Percentiles rank a stretch among this genome's conserved stretches.
These are phyloP conservation scores for Pichia nanzhaoensis DNA, from an alignment of 805 yeast genomes.

Conservation along the genomic window DNA sequence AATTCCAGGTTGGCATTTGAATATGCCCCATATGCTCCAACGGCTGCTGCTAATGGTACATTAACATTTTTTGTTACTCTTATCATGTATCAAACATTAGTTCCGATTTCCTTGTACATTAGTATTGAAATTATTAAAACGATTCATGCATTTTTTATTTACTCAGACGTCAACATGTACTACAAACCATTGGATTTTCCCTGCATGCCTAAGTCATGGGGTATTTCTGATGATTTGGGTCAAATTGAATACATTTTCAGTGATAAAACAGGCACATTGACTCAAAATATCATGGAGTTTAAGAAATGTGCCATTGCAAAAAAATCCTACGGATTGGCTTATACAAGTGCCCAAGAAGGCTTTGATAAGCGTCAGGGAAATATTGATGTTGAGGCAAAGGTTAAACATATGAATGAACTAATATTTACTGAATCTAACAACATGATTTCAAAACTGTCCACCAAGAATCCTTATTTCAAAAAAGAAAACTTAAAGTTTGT, in stretches of 20 bases:
- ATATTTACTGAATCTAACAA: slow-evolving; percentile 37
- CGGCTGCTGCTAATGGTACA: slow-evolving; percentile 59
- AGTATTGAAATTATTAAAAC: slow-evolving; percentile 77
- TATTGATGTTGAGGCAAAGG: slow-evolving; percentile 47
- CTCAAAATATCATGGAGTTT: slow-evolving; percentile 81
- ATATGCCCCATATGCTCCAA: slow-evolving; percentile 50
- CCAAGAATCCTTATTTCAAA: slow-evolving; percentile 34
- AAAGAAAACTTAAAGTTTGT: slow-evolving; percentile 53
- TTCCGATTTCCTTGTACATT: slow-evolving; percentile 74
- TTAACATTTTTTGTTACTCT: slow-evolving; percentile 66
- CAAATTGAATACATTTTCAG: slow-evolving; percentile 77
- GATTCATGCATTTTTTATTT: slow-evolving; percentile 68
- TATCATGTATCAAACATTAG: slow-evolving; percentile 68
- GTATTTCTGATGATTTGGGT: slow-evolving; percentile 76
- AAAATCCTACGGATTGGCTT: slow-evolving; percentile 62
- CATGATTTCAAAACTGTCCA: slow-evolving; percentile 42
- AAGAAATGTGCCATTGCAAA: slow-evolving; percentile 68
- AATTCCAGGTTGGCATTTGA: slow-evolving; percentile 54
- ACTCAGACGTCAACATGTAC: slow-evolving; percentile 63
- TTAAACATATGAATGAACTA: slow-evolving; percentile 32
- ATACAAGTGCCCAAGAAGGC: slow-evolving; percentile 74
- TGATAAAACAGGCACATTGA: slow-evolving; percentile 79
- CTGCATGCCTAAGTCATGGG: slow-evolving; percentile 78
- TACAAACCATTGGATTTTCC: slow-evolving; percentile 65
- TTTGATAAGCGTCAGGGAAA: slow-evolving; percentile 56